Percentiles rank a stretch among this genome's conserved stretches.
These are phyloP conservation scores for Dujonia santamariae DNA, from an alignment of 1,139 yeast species.

Conservation along the genomic window DNA sequence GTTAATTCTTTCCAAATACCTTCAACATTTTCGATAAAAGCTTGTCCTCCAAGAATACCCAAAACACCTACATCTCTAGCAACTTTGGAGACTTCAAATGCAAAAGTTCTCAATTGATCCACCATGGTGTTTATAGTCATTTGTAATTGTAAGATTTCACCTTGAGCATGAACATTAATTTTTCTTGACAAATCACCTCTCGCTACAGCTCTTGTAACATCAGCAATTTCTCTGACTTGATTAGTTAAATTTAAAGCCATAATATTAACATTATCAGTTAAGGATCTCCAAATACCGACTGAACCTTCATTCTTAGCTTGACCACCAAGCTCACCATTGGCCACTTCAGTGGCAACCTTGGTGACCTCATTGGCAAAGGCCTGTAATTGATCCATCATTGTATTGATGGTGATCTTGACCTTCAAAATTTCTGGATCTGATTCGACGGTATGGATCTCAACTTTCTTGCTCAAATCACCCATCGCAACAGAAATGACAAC, in stretches of 20 bases:
- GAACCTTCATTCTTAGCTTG: conserved; percentile 82
- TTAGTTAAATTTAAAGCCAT: conserved; percentile 86
- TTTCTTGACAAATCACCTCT: conserved; percentile 74
- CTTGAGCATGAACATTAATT: conserved; percentile 81
- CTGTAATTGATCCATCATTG: conserved; percentile 86
- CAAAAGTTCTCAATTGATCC: conserved; percentile 83
- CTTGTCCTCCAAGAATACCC: conserved; percentile 86
- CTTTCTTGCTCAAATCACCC: conserved; percentile 81
- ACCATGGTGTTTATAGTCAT: conserved; percentile 85
- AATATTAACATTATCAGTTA: conserved; percentile 80
- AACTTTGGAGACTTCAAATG: conserved; percentile 83
- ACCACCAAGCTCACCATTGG: conserved; percentile 86
- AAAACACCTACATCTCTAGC: conserved; percentile 90
- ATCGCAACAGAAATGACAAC: conserved; percentile 81
- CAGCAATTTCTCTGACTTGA: conserved; percentile 83
- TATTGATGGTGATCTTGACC: conserved; percentile 77
- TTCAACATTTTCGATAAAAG: conserved; percentile 76
- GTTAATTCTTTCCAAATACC: conserved; percentile 90
- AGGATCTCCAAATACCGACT: conserved; percentile 82
- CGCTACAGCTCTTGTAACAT: conserved; percentile 82
- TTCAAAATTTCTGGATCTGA: conserved; percentile 72
- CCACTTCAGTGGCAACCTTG: conserved; percentile 79
- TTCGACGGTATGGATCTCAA: conserved; percentile 67
- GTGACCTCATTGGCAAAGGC: conserved; percentile 81
- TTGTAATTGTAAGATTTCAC: conserved; percentile 74